Evolutionary conservation across 306 rosid genomes (phyloP), one percentile per base, ranked within the genome.

Genomic region (Pterocarpus macrocarpus): DNA sequence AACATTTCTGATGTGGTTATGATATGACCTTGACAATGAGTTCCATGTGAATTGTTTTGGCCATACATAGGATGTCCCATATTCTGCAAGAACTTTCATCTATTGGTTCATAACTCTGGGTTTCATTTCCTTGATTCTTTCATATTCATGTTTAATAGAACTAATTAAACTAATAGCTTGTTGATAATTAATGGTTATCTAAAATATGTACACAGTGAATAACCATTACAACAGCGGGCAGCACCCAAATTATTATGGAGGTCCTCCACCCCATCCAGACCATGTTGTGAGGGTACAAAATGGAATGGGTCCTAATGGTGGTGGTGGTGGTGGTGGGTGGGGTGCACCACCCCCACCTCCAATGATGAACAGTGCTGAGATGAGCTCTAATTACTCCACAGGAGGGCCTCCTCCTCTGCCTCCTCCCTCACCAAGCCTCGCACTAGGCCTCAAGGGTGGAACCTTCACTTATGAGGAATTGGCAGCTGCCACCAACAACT

Each of bases 391-490:
- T 30, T 91, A 71, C 82, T 87, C 90, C 0, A 33, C 28, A 8
- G 87, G 92, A 11, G 87, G 93, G 65, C 80, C 89, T 22, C 80
- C 90, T 0, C 68, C 92, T 15, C 55, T 92, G 53, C 97, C 97
- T n/a, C 97, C 97, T 10, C 97, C 97, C 0, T 87, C 97, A 0
- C 97, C 97, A 8, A 28, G 8, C 64, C 79, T 90, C 16, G 82
- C 92, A 6, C 79, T 91, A 2, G 92, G 89, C 44, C 91, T 90
- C 83, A 92, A 86, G 80, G 85, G 91, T 58, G 91, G 93, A 34
- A 95, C 97, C 30, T 92, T 95, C 90, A 79, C 76, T 0, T 92
- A 88, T 10, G 98, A 95, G 38, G 98, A 95, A 83, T 78, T 95
- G 2, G 94, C 92, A 0, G 76, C 88, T 1, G 98, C 98, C 11